Conservation (phyloP, 371 early-diverging fungal species). For the Smittium culicis region DNA sequence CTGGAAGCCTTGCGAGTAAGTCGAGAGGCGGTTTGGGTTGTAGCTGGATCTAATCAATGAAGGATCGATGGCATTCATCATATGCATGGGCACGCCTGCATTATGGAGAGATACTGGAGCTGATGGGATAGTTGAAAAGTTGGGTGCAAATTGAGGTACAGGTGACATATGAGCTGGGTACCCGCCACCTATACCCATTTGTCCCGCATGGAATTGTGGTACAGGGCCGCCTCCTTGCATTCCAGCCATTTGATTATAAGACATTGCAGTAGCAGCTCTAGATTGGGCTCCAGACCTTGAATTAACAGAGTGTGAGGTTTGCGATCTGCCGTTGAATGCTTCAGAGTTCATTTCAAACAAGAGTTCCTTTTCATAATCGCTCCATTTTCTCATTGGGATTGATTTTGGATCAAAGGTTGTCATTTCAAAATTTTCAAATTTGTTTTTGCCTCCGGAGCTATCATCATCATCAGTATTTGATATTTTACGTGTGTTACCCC, state of each 20-base stretch:
- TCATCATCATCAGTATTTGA: slow-evolving; percentile 46
- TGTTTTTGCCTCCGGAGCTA: slow-evolving; percentile 42
- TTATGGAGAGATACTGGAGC: too few species aligned
- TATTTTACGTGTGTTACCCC: slow-evolving; percentile 85
- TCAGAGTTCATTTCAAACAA: slow-evolving; percentile 50
- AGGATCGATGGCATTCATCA: too few species aligned
- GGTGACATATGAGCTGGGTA: slow-evolving; percentile 30
- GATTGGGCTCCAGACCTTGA: too few species aligned
- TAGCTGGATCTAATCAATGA: too few species aligned
- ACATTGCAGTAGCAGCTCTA: slow-evolving; percentile 25
- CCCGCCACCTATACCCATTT: slow-evolving; percentile 14
- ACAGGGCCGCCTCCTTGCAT: slow-evolving; percentile 32
- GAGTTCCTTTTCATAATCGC: slow-evolving; percentile 69
- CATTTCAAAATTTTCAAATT: slow-evolving; percentile 36
- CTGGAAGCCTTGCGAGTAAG: too few species aligned
- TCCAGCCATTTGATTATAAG: too few species aligned
- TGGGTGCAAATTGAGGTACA: slow-evolving; percentile 14
- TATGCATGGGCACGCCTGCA: too few species aligned
- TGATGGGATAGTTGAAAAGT: too few species aligned
- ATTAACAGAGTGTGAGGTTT: slow-evolving; percentile 28
- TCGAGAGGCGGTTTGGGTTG: not conserved
- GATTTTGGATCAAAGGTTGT: slow-evolving; percentile 70
- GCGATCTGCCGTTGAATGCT: slow-evolving; percentile 27
- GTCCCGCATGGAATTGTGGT: slow-evolving; percentile 25
- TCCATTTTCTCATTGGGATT: slow-evolving; percentile 80